Evolutionary conservation across 176 grass and related monocot species (phyloP).

Genomic region (Triticum monococcum): DNA sequence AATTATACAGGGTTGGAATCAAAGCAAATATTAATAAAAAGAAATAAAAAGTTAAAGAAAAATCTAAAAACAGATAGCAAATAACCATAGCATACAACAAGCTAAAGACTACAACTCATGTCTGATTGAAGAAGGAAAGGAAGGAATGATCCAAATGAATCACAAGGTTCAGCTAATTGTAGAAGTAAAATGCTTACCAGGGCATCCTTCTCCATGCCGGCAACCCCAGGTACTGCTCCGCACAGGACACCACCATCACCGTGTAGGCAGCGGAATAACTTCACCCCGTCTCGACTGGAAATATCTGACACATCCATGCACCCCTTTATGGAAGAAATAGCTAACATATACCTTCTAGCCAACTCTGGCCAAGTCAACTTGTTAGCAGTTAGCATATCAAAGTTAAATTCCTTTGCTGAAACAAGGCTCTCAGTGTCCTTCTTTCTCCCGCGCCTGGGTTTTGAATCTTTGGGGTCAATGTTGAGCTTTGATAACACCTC

Average conservation of each 20-base stretch:
- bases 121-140: constrained; percentile 9
- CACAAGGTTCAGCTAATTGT: constrained; percentile 5
- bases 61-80: constrained; percentile 12
- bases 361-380: constrained; percentile 93
- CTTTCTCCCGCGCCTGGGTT: constrained; percentile 76
- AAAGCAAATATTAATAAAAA: background rate
- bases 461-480: constrained; percentile 80
- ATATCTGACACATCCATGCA: constrained; percentile 84
- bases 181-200: constrained; percentile 53
- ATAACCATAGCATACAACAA: background rate
- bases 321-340: constrained; percentile 55
- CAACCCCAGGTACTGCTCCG: constrained; percentile 77
- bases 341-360: constrained; percentile 89
- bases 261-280: constrained; percentile 86
- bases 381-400: constrained; percentile 81
- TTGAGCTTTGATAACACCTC: constrained; percentile 71
- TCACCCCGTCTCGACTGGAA: constrained; percentile 74
- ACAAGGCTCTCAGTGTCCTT: constrained; percentile 63
- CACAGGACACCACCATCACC: constrained; percentile 94
- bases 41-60: background rate
- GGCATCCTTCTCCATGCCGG: constrained; percentile 92
- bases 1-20: background rate
- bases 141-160: constrained; percentile 10
- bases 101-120: background rate
- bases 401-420: constrained; percentile 63